Base-by-base conservation (phyloP, 257 asterid species). In the Solanum corneliomulleri region DNA sequence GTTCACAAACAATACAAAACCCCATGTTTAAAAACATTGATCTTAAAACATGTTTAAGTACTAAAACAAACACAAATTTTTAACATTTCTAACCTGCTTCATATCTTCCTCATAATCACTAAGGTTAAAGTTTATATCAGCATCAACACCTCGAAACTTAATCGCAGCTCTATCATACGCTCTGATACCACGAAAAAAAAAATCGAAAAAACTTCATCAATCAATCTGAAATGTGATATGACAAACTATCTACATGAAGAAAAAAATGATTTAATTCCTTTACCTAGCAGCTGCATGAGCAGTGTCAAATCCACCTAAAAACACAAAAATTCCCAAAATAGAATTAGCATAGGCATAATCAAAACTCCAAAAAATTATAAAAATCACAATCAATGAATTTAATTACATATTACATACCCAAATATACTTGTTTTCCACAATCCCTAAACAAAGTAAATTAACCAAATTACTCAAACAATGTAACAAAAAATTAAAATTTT, bases 201-300 rank as follows among this genome's bases (percentile, higher is more conserved):
- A 16, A 1, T n/a, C 14, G 13, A 81, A 20, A 20, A 81, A 29
- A 49, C 2, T 81, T 49, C 45, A 31, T 81, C 12, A 49, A 81
- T 80, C 2, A 29, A 49, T 56, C 68, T 47, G 16, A 80, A 80
- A 47, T 27, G 44, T 27, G 44, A 80, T 47, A 6, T 29, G 11
- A 80, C 11, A 15, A 78, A 49, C 6, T 80, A 16, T 80, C 4
- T 4, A 70, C 25, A 29, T 15, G 12, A 47, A 9, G 11, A 47
- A 56, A 56, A 25, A 35, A 33, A n/a, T 20, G 3, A 35, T 11
- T 62, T 27, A 45, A 60, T 41, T 41, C 42, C 1, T 41, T 86
- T 90, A 95, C 99, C 98, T 95, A 41, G 98, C 98, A 2, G 99
- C 99, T 41, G 95, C 91, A 85, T 91, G 93, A 86, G 98, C 97